Base-by-base conservation (phyloP, 139 green algal genomes). In the Medakamo hakoo region DNA sequence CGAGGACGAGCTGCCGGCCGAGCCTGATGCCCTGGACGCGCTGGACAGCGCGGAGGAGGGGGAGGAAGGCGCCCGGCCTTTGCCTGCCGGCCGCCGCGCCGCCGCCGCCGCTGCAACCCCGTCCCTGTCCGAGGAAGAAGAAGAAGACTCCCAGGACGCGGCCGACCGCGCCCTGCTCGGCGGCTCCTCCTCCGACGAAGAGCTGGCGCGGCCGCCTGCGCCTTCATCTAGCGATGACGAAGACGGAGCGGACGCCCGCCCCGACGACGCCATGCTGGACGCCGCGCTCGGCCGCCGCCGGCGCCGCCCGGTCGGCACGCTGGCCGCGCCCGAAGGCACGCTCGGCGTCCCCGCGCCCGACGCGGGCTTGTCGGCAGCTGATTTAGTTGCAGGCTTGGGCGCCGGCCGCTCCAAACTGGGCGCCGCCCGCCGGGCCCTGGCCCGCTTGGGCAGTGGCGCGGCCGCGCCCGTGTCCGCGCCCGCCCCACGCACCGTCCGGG, bases 251-350 rank as follows among this genome's bases (percentile, higher is more conserved):
- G 65, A 23, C 24, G 2, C 24, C 56, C 26, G 26, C 55, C 5
- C 23, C 4, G 55, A 68, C 25, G n/a, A 22, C 1, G 76, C 73
- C 19, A 82, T 89, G 72, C 66, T 86, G 2, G 68, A 57, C 0
- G 69, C 73, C 18, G 78, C 72, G 9, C 64, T 58, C 58, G 60
- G 71, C 23, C 63, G 68, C 28, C 32, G 32, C 40, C 16, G 67
- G 28, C 19, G 40, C 20, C 4, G 60, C 22, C 14, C 31, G 26
- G 72, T 94, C 0, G 60, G 85, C 2, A 78, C 69, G 3, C 86
- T 94, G 67, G 81, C 77, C 0, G 85, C 83, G 67, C 80, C 79
- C 9, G 88, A 93, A 57, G 78, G 75, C 14, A 80, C 88, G 66
- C 84, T 80, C 64, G 78, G 82, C 65, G 59, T 92, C 68, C 75